Evolutionary conservation across 345 rosid genomes (phyloP).

Genomic region (Dimocarpus longan): DNA sequence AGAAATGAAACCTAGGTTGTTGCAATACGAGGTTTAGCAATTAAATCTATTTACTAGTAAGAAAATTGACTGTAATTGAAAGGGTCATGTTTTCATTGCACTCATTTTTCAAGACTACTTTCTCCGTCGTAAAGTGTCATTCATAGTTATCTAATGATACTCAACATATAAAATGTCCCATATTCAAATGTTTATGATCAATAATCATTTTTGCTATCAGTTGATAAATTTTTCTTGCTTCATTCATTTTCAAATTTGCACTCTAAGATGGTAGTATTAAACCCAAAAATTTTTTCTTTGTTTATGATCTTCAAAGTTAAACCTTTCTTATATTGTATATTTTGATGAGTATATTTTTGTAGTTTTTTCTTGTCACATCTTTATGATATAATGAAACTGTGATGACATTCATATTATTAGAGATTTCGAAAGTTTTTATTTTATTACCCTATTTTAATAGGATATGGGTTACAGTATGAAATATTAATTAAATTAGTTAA

Average conservation of each 20-base stretch:
- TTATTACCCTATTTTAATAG: neutral
- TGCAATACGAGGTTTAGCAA: neutral
- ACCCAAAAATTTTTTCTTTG: no score
- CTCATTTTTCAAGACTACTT: neutral
- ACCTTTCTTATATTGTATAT: neutral
- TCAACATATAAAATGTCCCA: neutral
- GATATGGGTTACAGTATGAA: no score
- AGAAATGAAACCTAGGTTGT: neutral
- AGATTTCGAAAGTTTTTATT: neutral
- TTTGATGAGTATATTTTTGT: neutral
- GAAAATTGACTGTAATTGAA: neutral
- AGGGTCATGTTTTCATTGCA: neutral
- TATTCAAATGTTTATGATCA: neutral
- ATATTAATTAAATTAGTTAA: no score
- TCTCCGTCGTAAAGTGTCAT: no score
- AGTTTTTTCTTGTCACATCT: neutral
- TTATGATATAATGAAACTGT: neutral
- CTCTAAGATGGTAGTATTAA: neutral
- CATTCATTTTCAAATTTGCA: neutral
- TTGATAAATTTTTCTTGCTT: conserved; percentile 1
- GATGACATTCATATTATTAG: neutral
- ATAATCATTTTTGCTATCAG: neutral
- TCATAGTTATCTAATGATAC: neutral
- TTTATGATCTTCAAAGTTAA: no score
- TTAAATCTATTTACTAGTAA: neutral